Evolutionary conservation across 345 rosid genomes (phyloP).

Genomic region (Boechera divaricarpa): DNA sequence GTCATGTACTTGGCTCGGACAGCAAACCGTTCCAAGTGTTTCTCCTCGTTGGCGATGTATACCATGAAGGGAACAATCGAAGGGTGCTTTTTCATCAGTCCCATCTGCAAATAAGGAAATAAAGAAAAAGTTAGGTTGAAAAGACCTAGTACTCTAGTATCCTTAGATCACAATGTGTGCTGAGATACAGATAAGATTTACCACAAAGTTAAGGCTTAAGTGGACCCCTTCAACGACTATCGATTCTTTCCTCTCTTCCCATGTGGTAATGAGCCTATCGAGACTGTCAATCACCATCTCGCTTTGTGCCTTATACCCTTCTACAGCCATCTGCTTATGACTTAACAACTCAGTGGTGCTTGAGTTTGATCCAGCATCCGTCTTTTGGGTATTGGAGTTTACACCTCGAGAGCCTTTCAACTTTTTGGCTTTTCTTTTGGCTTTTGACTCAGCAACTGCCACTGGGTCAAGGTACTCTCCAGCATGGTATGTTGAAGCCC

Average conservation of each 20-base stretch:
- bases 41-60: slow-evolving; percentile 90
- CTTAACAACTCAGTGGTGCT: slow-evolving; percentile 57
- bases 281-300: slow-evolving; percentile 99
- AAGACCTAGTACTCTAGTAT: not conserved
- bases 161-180: slow-evolving; percentile 17
- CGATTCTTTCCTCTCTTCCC: slow-evolving; percentile 97
- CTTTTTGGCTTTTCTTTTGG: slow-evolving; percentile 74
- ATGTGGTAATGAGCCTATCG: slow-evolving; percentile 90
- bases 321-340: slow-evolving; percentile 93
- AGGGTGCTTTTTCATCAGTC: slow-evolving; percentile 99
- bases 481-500: slow-evolving; percentile 99
- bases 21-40: slow-evolving; percentile 97
- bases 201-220: slow-evolving; percentile 99
- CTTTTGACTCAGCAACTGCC: slow-evolving; percentile 96
- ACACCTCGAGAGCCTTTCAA: slow-evolving; percentile 57
- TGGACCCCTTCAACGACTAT: slow-evolving; percentile 99
- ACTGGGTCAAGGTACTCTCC: slow-evolving; percentile 92
- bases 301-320: slow-evolving; percentile 98
- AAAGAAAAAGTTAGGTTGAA: not conserved
- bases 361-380: slow-evolving; percentile 50
- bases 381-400: slow-evolving; percentile 52
- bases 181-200: slow-evolving; percentile 47
- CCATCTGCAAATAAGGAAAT: slow-evolving; percentile 65
- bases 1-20: slow-evolving; percentile 99
- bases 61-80: slow-evolving; percentile 98